Base-by-base conservation (phyloP, 2,329 filamentous ascomycete genomes). In the Exophiala alcalophila region DNA sequence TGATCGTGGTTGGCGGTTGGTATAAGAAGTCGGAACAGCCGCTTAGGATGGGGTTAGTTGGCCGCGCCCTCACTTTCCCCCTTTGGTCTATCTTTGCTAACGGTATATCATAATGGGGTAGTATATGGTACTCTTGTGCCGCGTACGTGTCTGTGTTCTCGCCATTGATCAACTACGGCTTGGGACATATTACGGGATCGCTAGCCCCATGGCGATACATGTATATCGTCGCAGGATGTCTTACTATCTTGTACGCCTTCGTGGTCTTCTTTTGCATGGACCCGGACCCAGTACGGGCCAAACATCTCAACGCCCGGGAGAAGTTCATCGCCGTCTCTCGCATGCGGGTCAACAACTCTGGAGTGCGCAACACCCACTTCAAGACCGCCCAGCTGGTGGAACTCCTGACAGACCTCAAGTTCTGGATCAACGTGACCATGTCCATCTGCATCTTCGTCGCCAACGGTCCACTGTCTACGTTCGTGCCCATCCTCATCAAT, bases 401-500 rank as follows among this genome's bases (percentile, higher is more conserved):
- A 56, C 72, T 73, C 0, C 51, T 73, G 1, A 15, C 15, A 14
- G 81, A 84, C 53, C 47, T 74, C 36, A 84, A 83, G 56, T 64
- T 81, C 21, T 84, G 77, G 70, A 68, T 85, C 1, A 63, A 84
- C 3, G 72, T 72, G 8, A 16, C 10, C 11, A 34, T 34, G 11
- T n/a, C 11, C 1, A 20, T 8, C 14, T 20, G 20, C 15, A 34
- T 10, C 8, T 12, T 34, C 5, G 12, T n/a, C 12, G 76, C 84
- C 32, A 63, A 57, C 0, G 77, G 76, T 0, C 76, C 63, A 0
- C 63, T 84, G 25, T 71, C 67, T 23, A 65, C 73, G 2, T 87
- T 82, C 81, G 80, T 84, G 63, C 84, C 83, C 52, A 81, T 85
- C 46, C 85, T 84, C 58, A 66, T 85, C 11, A 64, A 84, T 86